Evolutionary conservation across 2,329 filamentous ascomycete genomes (phyloP), one percentile per base, ranked within the genome.

Genomic region (Didymella arachidicola): DNA sequence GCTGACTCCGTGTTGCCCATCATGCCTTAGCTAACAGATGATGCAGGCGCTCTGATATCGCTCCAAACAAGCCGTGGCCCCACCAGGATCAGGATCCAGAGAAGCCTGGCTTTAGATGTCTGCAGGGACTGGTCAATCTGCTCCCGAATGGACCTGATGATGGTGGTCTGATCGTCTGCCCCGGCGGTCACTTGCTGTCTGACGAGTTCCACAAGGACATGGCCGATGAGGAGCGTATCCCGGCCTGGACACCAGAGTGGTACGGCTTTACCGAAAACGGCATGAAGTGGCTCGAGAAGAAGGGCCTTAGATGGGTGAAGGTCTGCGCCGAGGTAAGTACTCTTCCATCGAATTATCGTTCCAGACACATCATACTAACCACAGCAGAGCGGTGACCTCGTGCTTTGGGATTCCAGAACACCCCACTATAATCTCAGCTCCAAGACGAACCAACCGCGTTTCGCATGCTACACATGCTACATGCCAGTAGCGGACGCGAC

Each of bases 111-210:
- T 82, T 85, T 67, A 77, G 81, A 2, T 85, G 82, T 61, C 72
- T 82, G 2, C 82, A 84, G 59, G 83, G 83, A 4, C 73, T 84
- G 0, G 79, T 84, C 2, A 84, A 84, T 65, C 62, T 81, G 7
- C 59, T 72, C 3, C 73, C 70, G 2, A 75, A 73, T 26, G 76
- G 77, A 0, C 73, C 73, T 1, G 63, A 77, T 7, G 76, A 79
- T 54, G 77, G 76, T 18, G 68, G 74, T 63, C 65, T 79, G 60
- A 74, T 77, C 38, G 76, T 74, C 7, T 74, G 69, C 56, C 71
- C 71, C 25, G 52, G 74, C 7, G 68, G 59, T 7, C 74, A 77
- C 34, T 45, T 64, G 12, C 56, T 74, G 0, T 72, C 65, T 11
- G 69, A 75, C 18, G 69, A 77, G 47, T 78, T 75, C 54, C 65